Evolutionary conservation across 768 basidiomycete genomes (phyloP), one percentile per base, ranked within the genome.

Genomic region (Lentinula aciculospora): DNA sequence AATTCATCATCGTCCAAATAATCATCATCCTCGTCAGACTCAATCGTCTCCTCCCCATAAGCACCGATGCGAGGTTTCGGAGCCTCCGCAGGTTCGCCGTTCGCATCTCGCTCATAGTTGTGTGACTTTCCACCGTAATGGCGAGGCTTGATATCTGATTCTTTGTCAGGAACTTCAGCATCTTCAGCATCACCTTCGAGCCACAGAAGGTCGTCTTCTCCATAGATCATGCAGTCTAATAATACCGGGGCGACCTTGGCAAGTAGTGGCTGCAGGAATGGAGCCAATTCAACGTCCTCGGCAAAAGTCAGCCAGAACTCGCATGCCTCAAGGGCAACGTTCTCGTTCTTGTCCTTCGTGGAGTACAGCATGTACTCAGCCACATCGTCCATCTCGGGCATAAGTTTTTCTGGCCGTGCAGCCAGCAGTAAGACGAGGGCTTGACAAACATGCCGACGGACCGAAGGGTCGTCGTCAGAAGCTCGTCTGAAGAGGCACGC

Each of bases 231-330:
- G 66, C 94, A 97, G 68, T 96, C 89, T 60, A 99, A 78, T n/a
- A 99, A 77, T 17, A 97, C 88, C 0, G 97, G 97, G 2, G 91
- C 93, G 39, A 99, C 92, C 64, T 92, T 91, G n/a, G 79, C 85
- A 8, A 99, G 79, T 59, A 94, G 81, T 2, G 95, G 95, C 59
- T 85, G 87, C 27, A 99, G 77, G 68, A 88, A 91, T 2, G 85
- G 82, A 9, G 86, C 85, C 23, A 98, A 79, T 50, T 94, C 92
- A 37, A 86, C 86, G 64, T 98, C 94, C 69, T 99, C 97, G 15
- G 97, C 95, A 67, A 99, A 98, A 1, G 95, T 97, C 60, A 99
- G 79, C 97, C 97, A 99, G 72, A 99, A 99, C 78, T 99, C 97
- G 80, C 95, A 97, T 23, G 97, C 97, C 74, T 99, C 97, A 49